A percentile compares a stretch with the other conserved stretches of the same genome.
Conservation (phyloP, 2,329 filamentous ascomycete genomes). For the Epichloe gansuensis region DNA sequence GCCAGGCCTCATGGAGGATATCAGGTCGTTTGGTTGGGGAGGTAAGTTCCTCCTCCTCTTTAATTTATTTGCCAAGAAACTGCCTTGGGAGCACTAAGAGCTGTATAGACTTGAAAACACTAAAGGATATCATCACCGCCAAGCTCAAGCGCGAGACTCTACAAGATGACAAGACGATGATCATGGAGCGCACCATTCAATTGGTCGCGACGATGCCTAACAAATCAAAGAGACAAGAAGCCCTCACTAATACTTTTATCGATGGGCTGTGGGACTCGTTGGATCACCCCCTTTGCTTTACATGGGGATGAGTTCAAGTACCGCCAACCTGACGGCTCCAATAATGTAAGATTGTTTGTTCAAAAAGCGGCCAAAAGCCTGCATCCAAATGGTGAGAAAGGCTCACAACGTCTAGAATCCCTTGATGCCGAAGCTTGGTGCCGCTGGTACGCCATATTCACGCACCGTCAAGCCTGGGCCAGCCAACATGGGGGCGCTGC, state of each 20-base stretch:
- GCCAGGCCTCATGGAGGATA: conserved; percentile 41
- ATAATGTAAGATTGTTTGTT: conserved; percentile 36
- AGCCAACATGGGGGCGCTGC: conserved; percentile 49
- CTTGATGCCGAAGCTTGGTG: conserved; percentile 51
- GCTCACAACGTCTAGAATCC: conserved; percentile 37
- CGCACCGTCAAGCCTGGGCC: conserved; percentile 49
- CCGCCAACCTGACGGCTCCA: conserved; percentile 56
- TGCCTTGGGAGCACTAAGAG: neutral
- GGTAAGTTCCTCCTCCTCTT: conserved; percentile 20
- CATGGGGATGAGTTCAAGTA: conserved; percentile 50
- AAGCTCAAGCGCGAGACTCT: conserved; percentile 52
- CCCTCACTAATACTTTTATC: conserved; percentile 57
- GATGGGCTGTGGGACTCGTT: conserved; percentile 58
- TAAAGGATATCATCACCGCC: conserved; percentile 46
- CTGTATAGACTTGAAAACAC: conserved; percentile 44
- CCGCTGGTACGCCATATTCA: conserved; percentile 55
- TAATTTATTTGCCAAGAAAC: neutral
- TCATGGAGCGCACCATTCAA: conserved; percentile 64
- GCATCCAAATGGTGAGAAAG: no score
- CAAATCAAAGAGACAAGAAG: conserved; percentile 46
- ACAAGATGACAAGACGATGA: conserved; percentile 63
- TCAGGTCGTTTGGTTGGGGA: conserved; percentile 40
- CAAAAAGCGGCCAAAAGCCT: neutral
- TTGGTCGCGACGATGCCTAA: conserved; percentile 53
- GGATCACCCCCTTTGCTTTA: conserved; percentile 62